Base-by-base conservation (phyloP, 768 basidiomycete species). In the Tricholomella constricta region DNA sequence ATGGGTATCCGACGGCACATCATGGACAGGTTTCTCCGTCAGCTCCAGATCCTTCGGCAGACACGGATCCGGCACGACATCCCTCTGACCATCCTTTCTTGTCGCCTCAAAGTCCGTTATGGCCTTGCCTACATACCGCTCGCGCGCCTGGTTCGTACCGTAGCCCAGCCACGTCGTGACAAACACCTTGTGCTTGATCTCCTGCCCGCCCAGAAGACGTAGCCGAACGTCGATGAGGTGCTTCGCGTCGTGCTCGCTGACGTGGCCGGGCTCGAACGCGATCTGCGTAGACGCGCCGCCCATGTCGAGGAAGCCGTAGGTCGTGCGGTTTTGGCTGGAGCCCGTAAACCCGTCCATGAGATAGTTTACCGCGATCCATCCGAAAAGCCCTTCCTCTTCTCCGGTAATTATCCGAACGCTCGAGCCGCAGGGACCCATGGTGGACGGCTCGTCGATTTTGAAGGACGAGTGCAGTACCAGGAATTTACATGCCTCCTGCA, bases 331-430 rank as follows among this genome's bases (percentile, higher is more conserved):
- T 46, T 80, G 66, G 48, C 69, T 73, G 0, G 70, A 69, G 9
- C 78, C 78, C 7, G 76, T 77, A 64, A 99, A 99, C 1, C 95
- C 96, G 64, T 98, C 91, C 92, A 98, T 95, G 44, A 98, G 85
- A 69, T 99, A 98, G 71, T 98, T 99, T 62, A 98, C 94, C 0
- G 95, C 94, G 51, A 99, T 94, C 97, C 97, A 99, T 0, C 97
- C 97, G 70, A 94, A 98, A 37, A 98, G 74, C 0, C 97, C 97
- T 65, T 99, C 97, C 70, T 99, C 97, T 70, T 98, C 95, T 53
- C 97, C 97, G 3, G 92, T 91, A 62, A 98, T 98, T 56, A 98
- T 93, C 38, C 89, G 85, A 2, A 98, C 85, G 62, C 89, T 94
- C 43, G 90, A 83, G n/a, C 91, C 91, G 68, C 96, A 99, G 3